These are phyloP conservation scores for Agrostemma githago DNA, from an alignment of 148 eudicot species.

Conservation along the genomic window DNA sequence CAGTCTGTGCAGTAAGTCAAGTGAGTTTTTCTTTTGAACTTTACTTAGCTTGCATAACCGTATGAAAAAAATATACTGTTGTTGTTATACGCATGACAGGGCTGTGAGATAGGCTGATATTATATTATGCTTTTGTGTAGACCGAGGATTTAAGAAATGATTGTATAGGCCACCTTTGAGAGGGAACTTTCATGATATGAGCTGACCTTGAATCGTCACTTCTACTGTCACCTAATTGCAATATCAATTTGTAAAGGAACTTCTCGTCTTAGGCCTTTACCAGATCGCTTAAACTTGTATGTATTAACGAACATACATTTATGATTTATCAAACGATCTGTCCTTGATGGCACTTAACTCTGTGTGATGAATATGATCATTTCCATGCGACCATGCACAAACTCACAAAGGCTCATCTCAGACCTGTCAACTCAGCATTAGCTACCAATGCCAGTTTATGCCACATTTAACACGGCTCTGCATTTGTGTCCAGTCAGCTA, in stretches of 20 bases:
- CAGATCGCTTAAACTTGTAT: not conserved
- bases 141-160: not conserved
- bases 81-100: not conserved
- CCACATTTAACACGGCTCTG: not conserved
- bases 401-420: not conserved
- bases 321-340: not conserved
- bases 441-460: not conserved
- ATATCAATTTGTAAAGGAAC: not conserved
- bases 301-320: not conserved
- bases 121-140: not conserved
- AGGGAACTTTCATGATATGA: not conserved
- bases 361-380: not conserved
- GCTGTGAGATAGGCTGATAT: not conserved
- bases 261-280: not conserved
- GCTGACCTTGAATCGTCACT: not conserved
- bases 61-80: not conserved
- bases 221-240: not conserved
- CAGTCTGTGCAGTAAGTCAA: constrained; percentile 90
- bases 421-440: not conserved
- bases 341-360: not conserved
- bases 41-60: not conserved
- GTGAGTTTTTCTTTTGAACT: constrained; percentile 28
- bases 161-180: not conserved
- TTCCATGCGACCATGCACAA: not conserved
- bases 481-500: not conserved